Percentiles rank a stretch among this genome's conserved stretches.
Evolutionary conservation across 2,329 filamentous ascomycete genomes (phyloP).

Genomic region (Fusarium torreyae): DNA sequence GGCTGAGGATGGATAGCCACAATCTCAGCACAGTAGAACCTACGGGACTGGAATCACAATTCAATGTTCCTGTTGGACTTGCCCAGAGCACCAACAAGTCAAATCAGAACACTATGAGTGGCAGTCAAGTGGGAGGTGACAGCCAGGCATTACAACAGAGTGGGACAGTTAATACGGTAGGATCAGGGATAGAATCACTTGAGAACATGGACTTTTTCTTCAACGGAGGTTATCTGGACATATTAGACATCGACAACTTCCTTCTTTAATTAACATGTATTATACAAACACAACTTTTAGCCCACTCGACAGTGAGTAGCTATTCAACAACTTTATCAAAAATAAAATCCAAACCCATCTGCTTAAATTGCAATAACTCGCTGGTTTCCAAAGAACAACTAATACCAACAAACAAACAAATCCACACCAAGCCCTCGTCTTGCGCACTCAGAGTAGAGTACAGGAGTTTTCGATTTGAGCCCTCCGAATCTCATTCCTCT

Average conservation of each 20-base stretch:
- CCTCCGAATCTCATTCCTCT: neutral
- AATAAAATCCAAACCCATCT: neutral
- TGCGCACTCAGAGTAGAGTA: neutral
- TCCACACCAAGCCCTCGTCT: too few relatives aligned
- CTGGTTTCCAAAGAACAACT: too few relatives aligned
- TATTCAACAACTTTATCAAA: neutral
- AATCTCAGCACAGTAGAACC: neutral
- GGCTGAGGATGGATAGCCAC: conserved; percentile 3
- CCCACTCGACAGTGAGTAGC: too few relatives aligned
- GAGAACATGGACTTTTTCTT: conserved; percentile 35
- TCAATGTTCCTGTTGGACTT: neutral
- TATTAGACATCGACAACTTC: conserved; percentile 29
- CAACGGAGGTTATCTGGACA: conserved; percentile 30
- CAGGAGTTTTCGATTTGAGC: neutral
- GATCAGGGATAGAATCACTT: conserved; percentile 2
- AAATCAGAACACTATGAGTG: neutral
- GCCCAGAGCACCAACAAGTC: conserved; percentile 1
- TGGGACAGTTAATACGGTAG: neutral
- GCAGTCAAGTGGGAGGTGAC: neutral
- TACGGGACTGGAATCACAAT: neutral
- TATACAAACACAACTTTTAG: too few relatives aligned
- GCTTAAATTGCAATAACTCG: neutral
- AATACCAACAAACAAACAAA: too few relatives aligned
- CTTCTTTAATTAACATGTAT: conserved; percentile 1
- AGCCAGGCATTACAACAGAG: neutral